These are phyloP conservation scores for Lobosporangium transversale DNA, from an alignment of 192 early-diverging fungal species.

Conservation along the genomic window DNA sequence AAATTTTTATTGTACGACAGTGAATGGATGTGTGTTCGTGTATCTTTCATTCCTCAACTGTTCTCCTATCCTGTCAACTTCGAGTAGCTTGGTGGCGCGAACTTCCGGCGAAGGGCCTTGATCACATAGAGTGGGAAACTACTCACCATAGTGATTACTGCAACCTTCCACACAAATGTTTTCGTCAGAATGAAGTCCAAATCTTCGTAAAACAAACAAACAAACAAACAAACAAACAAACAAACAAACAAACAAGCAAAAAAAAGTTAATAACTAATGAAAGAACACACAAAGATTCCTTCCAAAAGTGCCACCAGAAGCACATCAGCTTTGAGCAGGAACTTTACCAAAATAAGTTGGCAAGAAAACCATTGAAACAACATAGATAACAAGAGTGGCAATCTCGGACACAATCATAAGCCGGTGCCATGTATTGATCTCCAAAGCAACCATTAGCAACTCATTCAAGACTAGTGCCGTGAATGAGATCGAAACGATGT, in stretches of 20 bases:
- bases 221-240: not conserved
- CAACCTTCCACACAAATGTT: conserved; percentile 90
- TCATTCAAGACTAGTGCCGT: conserved; percentile 95
- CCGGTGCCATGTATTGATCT: conserved; percentile 94
- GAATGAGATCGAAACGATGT: conserved; percentile 95
- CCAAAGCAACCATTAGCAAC: conserved; percentile 93
- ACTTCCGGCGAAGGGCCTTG: conserved; percentile 79
- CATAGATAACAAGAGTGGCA: conserved; percentile 82
- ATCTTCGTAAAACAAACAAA: conserved; percentile 60
- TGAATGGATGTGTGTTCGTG: too few relatives aligned
- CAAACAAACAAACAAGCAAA: conserved; percentile 10
- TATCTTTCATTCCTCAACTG: too few relatives aligned
- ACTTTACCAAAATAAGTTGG: conserved; percentile 93
- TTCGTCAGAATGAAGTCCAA: conserved; percentile 84
- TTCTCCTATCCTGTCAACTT: conserved; percentile 72
- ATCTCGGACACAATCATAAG: conserved; percentile 90
- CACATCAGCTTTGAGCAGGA: too few relatives aligned
- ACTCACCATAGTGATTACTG: conserved; percentile 88
- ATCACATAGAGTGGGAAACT: conserved; percentile 88
- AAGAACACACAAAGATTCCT: too few relatives aligned
- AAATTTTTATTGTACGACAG: too few relatives aligned
- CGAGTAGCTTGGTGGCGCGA: conserved; percentile 90
- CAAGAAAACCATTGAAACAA: conserved; percentile 89
- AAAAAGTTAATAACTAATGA: conserved; percentile 2
- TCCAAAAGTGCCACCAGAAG: too few relatives aligned